Conservation (phyloP, 176 grass and related monocot species). For the Oropetium thomaeum region DNA sequence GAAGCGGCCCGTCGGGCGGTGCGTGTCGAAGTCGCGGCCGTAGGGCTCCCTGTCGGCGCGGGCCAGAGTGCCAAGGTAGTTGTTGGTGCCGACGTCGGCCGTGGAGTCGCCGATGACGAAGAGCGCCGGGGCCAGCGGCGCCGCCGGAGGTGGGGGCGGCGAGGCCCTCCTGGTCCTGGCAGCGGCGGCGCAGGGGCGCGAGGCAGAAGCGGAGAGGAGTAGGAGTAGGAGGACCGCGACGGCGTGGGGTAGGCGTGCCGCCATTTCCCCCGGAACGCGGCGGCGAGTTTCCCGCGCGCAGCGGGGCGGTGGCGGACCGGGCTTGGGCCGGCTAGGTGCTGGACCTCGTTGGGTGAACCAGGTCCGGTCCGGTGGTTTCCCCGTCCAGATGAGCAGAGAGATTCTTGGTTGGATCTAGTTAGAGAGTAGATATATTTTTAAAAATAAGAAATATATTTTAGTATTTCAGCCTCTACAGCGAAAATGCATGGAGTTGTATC, state of each 20-base stretch:
- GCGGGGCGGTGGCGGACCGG: background rate
- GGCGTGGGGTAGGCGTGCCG: background rate
- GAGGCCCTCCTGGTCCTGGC: background rate
- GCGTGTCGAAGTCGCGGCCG: constrained; percentile 73
- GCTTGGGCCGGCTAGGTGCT: background rate
- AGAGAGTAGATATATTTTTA: constrained; percentile 18
- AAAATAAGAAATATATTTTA: too few species aligned
- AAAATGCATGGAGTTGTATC: too few species aligned
- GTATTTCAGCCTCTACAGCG: too few species aligned
- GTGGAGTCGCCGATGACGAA: constrained; percentile 87
- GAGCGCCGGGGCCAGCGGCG: constrained; percentile 55
- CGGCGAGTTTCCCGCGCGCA: constrained; percentile 24
- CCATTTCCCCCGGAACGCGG: constrained; percentile 32
- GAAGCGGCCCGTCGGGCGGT: constrained; percentile 74
- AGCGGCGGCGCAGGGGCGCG: background rate
- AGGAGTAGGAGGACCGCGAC: background rate
- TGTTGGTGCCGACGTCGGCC: constrained; percentile 84
- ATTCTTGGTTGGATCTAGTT: constrained; percentile 10
- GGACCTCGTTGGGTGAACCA: background rate
- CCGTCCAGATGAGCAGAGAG: too few species aligned
- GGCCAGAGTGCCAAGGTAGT: constrained; percentile 70
- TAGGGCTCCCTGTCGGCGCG: constrained; percentile 64
- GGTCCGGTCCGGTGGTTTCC: background rate
- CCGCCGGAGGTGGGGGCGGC: background rate
- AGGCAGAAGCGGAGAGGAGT: too few species aligned